Evolutionary conservation across 352 stramenopile genomes (phyloP).

Genomic region (Pseudoperonospora humuli): DNA sequence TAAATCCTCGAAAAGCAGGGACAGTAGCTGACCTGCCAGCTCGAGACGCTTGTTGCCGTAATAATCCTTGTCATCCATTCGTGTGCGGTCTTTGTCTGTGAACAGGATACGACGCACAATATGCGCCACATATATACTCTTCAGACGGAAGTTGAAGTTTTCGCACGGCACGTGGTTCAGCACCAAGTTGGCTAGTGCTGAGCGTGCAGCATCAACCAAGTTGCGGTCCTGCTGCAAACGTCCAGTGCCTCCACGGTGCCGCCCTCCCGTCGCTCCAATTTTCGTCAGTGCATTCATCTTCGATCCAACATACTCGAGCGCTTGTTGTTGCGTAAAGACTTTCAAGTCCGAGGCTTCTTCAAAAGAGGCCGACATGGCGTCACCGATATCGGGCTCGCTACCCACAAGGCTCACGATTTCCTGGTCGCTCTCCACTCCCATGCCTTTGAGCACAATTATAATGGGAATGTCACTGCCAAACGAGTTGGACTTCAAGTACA

Average conservation of each 20-base stretch:
- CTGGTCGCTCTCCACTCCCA: constrained; percentile 97
- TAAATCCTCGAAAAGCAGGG: constrained; percentile 98
- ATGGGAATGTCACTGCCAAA: constrained; percentile 96
- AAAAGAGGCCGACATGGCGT: constrained; percentile 92
- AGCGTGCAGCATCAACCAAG: constrained; percentile 92
- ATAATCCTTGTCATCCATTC: constrained; percentile 99
- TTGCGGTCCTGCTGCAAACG: constrained; percentile 42
- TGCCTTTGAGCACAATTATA: constrained; percentile 94
- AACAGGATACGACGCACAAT: constrained; percentile 91
- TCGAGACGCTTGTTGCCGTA: constrained; percentile 99
- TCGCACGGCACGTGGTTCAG: constrained; percentile 98
- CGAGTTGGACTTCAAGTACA: constrained; percentile 99
- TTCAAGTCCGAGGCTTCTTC: constrained; percentile 93
- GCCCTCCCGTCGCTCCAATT: constrained; percentile 35
- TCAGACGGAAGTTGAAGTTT: constrained; percentile 96
- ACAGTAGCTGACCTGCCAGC: constrained; percentile 95
- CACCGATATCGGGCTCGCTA: constrained; percentile 90
- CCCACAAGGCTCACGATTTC: constrained; percentile 96
- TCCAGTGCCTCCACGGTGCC: constrained; percentile 23
- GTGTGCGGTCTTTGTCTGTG: constrained; percentile 82
- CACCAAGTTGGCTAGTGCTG: constrained; percentile 96
- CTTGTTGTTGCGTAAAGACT: constrained; percentile 93
- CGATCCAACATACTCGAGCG: constrained; percentile 94
- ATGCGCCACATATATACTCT: constrained; percentile 97
- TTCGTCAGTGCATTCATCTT: constrained; percentile 90